These are phyloP conservation scores for Salix brachista DNA, from an alignment of 345 rosid species.

Conservation along the genomic window DNA sequence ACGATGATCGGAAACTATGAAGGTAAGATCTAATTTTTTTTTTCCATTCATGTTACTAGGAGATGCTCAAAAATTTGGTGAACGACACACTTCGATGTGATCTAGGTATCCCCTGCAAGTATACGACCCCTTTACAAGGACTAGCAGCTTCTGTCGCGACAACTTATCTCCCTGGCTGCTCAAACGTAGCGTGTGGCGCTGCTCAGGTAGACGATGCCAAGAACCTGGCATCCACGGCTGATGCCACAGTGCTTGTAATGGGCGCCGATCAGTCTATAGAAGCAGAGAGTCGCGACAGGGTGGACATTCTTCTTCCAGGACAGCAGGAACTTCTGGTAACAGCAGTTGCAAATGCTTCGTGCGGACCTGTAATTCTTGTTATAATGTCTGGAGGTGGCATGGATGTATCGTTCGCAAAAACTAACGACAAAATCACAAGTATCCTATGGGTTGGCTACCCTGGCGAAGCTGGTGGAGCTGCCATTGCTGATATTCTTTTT, in stretches of 20 bases:
- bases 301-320: conserved; percentile 67
- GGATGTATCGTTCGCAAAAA: conserved; percentile 70
- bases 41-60: not conserved
- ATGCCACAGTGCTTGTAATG: conserved; percentile 70
- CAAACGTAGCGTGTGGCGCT: conserved; percentile 56
- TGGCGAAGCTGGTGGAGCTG: conserved; percentile 92
- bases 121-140: conserved; percentile 80
- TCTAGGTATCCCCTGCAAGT: conserved; percentile 78
- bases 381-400: conserved; percentile 95
- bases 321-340: conserved; percentile 59
- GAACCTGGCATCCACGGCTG: conserved; percentile 53
- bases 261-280: conserved; percentile 81
- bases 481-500: conserved; percentile 76
- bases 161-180: conserved; percentile 62
- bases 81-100: not conserved
- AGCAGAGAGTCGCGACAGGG: conserved; percentile 63
- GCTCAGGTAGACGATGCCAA: conserved; percentile 59
- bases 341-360: conserved; percentile 60
- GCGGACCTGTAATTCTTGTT: conserved; percentile 84
- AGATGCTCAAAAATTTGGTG: not conserved
- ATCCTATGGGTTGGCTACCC: conserved; percentile 96
- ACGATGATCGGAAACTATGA: conserved; percentile 97
- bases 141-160: conserved; percentile 53
- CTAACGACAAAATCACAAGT: conserved; percentile 50
- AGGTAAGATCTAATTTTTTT: conserved; percentile 30